Percentiles rank a stretch among this genome's conserved stretches.
Evolutionary conservation across 352 stramenopile genomes (phyloP).

Genomic region (Phytophthora cryptogea): DNA sequence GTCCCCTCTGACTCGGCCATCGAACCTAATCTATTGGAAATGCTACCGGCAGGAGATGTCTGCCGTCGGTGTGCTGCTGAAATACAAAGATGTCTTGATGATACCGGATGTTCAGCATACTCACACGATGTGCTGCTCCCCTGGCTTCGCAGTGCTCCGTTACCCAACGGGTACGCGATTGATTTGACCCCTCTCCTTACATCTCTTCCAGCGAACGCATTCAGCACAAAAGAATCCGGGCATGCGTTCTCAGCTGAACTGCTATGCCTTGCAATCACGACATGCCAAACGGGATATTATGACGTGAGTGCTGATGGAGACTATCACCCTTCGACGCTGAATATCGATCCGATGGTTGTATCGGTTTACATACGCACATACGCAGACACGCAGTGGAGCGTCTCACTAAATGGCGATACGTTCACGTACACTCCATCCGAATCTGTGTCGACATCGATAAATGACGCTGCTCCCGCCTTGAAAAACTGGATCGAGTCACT

Average conservation of each 20-base stretch:
- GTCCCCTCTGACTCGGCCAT: not conserved
- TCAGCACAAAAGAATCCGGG: not conserved
- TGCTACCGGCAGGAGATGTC: not conserved
- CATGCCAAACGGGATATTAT: conserved; percentile 9
- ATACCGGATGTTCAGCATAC: not conserved
- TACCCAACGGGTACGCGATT: not conserved
- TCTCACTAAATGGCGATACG: conserved; percentile 1
- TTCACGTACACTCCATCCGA: conserved; percentile 1
- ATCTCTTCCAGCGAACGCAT: not conserved
- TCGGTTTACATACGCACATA: not conserved
- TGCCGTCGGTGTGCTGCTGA: not conserved
- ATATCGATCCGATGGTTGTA: conserved; percentile 4
- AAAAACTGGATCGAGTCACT: conserved; percentile 9
- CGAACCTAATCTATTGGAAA: not conserved
- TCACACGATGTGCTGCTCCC: not conserved
- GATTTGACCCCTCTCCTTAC: not conserved
- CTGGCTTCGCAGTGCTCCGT: not conserved
- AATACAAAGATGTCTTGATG: conserved; percentile 1
- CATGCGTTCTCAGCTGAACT: conserved; percentile 1
- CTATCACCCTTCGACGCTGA: conserved; percentile 5
- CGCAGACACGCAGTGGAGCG: conserved; percentile 15
- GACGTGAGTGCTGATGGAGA: not conserved
- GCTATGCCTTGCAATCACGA: not conserved
- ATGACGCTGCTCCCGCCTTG: conserved; percentile 1
- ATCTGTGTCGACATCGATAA: not conserved